A percentile compares a stretch with the other conserved stretches of the same genome.
Evolutionary conservation across 805 yeast species (phyloP).

Genomic region (Schwanniomyces vanrijiae): DNA sequence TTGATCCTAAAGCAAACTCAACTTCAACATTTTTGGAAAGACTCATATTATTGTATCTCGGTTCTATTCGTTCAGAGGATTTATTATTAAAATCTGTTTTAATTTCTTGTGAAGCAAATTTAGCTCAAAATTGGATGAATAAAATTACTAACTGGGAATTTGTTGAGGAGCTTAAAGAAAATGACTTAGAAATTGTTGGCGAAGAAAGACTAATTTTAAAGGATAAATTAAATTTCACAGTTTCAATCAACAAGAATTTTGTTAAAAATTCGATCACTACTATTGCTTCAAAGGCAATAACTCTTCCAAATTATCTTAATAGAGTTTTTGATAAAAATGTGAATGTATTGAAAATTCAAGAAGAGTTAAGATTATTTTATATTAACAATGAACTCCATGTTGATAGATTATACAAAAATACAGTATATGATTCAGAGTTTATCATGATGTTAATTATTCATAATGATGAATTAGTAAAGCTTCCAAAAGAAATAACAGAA

Average conservation of each 20-base stretch:
- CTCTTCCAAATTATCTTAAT: conserved; percentile 8
- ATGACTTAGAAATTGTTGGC: conserved; percentile 48
- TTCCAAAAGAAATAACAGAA: conserved; percentile 24
- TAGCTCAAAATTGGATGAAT: conserved; percentile 63
- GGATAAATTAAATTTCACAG: conserved; percentile 46
- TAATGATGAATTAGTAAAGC: conserved; percentile 59
- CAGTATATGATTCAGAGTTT: conserved; percentile 70
- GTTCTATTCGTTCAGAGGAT: conserved; percentile 63
- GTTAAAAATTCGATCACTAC: conserved; percentile 48
- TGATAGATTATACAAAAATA: conserved; percentile 21
- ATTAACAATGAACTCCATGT: conserved; percentile 11
- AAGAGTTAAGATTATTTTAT: conserved; percentile 24
- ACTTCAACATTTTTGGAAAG: conserved; percentile 47
- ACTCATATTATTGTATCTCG: conserved; percentile 54
- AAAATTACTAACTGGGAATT: conserved; percentile 68
- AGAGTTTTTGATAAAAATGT: background rate
- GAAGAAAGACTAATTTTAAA: conserved; percentile 47
- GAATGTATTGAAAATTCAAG: conserved; percentile 20
- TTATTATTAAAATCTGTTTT: conserved; percentile 57
- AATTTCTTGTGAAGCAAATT: conserved; percentile 53
- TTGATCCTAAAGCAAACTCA: conserved; percentile 48
- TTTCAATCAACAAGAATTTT: conserved; percentile 50
- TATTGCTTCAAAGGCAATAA: background rate
- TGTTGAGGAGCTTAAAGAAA: conserved; percentile 36
- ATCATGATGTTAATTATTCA: conserved; percentile 59